A percentile compares a stretch with the other conserved stretches of the same genome.
Evolutionary conservation across 257 asterid species (phyloP).

Genomic region (Solanum bulbocastanum): DNA sequence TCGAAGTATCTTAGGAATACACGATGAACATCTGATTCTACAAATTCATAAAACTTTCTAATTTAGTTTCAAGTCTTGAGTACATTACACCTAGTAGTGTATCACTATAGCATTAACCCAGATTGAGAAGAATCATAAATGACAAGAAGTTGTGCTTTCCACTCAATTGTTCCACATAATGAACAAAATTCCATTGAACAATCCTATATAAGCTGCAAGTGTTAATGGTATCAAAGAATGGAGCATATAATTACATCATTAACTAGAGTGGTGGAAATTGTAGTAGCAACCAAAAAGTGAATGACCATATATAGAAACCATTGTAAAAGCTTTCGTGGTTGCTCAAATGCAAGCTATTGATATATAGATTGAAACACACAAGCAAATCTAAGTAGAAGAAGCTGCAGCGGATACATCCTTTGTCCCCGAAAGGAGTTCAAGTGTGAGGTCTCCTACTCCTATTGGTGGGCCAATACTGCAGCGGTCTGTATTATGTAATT

Average conservation of each 20-base stretch:
- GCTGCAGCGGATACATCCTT: constrained; percentile 38
- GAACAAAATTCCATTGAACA: neutral
- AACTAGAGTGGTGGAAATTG: neutral
- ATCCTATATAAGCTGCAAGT: neutral
- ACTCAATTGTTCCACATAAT: neutral
- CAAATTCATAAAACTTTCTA: neutral
- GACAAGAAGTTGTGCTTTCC: neutral
- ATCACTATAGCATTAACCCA: neutral
- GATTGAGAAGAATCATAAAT: neutral
- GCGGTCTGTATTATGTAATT: constrained; percentile 66
- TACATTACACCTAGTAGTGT: neutral
- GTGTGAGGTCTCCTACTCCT: constrained; percentile 61
- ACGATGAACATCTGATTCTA: neutral
- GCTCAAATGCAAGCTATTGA: neutral
- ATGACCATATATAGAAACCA: constrained; percentile 10
- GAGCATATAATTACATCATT: neutral
- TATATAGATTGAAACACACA: neutral
- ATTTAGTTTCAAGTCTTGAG: neutral
- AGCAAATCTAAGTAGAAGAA: constrained; percentile 17
- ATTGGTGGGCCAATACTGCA: constrained; percentile 89
- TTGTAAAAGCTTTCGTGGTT: neutral
- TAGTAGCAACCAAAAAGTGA: neutral
- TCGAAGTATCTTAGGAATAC: neutral
- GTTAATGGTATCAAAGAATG: neutral
- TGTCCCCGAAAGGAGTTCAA: constrained; percentile 32